These are phyloP conservation scores for Penicillium crystallinum DNA, from an alignment of 495 filamentous ascomycete genomes.

Conservation along the genomic window DNA sequence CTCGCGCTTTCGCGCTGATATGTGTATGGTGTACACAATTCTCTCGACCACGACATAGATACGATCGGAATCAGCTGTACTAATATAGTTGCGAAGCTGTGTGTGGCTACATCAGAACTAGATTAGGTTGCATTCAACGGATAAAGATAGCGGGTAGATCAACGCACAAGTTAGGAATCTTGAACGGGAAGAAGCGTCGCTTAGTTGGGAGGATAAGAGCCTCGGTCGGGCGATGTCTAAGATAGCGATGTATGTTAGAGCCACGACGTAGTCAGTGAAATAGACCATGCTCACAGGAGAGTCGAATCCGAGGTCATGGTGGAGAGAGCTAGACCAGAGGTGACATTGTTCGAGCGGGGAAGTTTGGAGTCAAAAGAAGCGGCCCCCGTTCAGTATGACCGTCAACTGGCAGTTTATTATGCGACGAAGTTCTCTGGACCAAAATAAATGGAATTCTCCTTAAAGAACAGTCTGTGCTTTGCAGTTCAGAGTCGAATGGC, in stretches of 20 bases:
- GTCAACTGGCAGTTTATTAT: neutral
- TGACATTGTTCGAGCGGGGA: conserved; percentile 32
- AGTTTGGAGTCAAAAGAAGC: conserved; percentile 9
- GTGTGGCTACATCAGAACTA: conserved; percentile 62
- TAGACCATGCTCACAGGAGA: conserved; percentile 29
- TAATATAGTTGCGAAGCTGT: conserved; percentile 89
- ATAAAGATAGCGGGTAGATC: conserved; percentile 6
- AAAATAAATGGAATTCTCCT: neutral
- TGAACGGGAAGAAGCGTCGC: conserved; percentile 68
- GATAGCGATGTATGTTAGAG: neutral
- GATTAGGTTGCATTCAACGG: conserved; percentile 1
- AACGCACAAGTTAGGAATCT: conserved; percentile 68
- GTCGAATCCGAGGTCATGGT: conserved; percentile 45
- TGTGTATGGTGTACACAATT: conserved; percentile 69
- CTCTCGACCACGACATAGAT: conserved; percentile 77
- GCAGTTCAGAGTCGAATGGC: conserved; percentile 6
- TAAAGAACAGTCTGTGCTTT: conserved; percentile 4
- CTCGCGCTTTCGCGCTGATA: conserved; percentile 64
- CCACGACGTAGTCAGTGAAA: neutral
- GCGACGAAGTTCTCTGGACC: neutral
- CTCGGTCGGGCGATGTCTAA: conserved; percentile 54
- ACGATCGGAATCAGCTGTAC: conserved; percentile 64
- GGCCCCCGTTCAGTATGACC: conserved; percentile 2
- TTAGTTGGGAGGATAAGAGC: conserved; percentile 57
- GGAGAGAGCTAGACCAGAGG: conserved; percentile 25